Percentiles rank a stretch among this genome's conserved stretches.
Conservation (phyloP, 1,284 basidiomycete genomes). For the Jaminaea rosea region DNA sequence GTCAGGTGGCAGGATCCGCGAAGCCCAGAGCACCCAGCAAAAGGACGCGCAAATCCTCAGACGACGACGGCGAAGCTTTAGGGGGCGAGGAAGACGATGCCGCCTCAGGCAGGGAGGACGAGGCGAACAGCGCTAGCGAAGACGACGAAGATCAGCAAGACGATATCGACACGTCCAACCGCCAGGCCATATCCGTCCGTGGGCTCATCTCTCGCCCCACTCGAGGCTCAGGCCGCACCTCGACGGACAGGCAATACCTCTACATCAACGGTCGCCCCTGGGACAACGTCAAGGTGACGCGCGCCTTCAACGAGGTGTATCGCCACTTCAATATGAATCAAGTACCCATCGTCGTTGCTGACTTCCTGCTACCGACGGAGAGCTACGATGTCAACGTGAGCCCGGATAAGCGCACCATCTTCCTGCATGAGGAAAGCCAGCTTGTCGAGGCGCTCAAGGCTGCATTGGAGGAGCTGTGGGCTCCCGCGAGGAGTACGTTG, state of each 20-base stretch:
- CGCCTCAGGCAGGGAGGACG: no score
- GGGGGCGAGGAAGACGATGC: no score
- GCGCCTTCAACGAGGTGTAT: constrained; percentile 43
- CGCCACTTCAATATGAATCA: constrained; percentile 29
- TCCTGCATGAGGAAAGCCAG: constrained; percentile 78
- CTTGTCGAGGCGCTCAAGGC: constrained; percentile 64
- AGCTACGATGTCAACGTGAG: constrained; percentile 90
- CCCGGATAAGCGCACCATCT: constrained; percentile 90
- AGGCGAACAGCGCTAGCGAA: constrained; percentile 1
- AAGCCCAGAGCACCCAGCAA: background rate
- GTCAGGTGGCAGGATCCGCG: no score
- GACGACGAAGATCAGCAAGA: background rate
- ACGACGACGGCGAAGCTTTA: no score
- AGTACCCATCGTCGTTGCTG: constrained; percentile 67
- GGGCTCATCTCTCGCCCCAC: constrained; percentile 73
- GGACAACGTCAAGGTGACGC: constrained; percentile 50
- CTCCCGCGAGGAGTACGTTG: constrained; percentile 62
- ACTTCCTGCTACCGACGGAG: constrained; percentile 71
- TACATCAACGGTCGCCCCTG: constrained; percentile 91
- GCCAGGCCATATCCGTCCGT: constrained; percentile 48
- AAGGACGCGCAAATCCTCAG: background rate
- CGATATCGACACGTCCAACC: background rate
- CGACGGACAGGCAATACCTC: constrained; percentile 79
- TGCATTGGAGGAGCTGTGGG: constrained; percentile 59
- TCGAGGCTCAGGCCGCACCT: constrained; percentile 56